A percentile compares a stretch with the other conserved stretches of the same genome.
These are phyloP conservation scores for Cutaneotrichosporon sp. DNA, from an alignment of 1,284 basidiomycete species.

Conservation along the genomic window DNA sequence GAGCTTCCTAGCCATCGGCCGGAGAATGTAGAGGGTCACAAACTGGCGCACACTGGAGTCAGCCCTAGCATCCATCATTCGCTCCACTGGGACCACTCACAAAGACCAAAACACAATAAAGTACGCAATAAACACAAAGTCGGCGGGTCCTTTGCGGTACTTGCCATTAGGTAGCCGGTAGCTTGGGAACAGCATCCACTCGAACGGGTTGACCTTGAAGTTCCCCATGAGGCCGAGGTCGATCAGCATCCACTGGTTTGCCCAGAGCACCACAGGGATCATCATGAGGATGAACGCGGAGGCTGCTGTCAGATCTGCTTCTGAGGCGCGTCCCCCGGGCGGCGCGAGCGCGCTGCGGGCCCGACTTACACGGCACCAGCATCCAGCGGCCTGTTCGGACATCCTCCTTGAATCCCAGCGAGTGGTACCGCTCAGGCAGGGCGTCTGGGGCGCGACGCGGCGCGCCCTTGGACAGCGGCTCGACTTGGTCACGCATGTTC, in stretches of 20 bases:
- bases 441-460: constrained; percentile 16
- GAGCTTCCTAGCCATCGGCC: constrained; percentile 64
- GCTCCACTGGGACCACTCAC: constrained; percentile 23
- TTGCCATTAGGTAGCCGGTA: constrained; percentile 57
- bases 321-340: neutral
- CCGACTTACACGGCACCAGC: constrained; percentile 61
- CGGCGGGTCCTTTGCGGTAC: constrained; percentile 73
- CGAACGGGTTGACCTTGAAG: constrained; percentile 66
- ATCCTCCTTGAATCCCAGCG: constrained; percentile 52
- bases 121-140: constrained; percentile 77
- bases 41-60: constrained; percentile 62
- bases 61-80: neutral
- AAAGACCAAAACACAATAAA: constrained; percentile 90
- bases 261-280: constrained; percentile 65
- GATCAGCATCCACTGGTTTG: constrained; percentile 61
- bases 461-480: constrained; percentile 27
- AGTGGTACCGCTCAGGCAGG: constrained; percentile 34
- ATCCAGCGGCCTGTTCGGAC: constrained; percentile 63
- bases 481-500: constrained; percentile 21
- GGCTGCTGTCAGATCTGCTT: constrained; percentile 47
- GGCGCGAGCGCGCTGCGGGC: too few species aligned
- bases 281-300: constrained; percentile 68
- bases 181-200: constrained; percentile 69
- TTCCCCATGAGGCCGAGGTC: constrained; percentile 44
- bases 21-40: constrained; percentile 64